Evolutionary conservation across 2,329 filamentous ascomycete species (phyloP), one percentile per base, ranked within the genome.

Genomic region (Arthrobotrys sphaeroides): DNA sequence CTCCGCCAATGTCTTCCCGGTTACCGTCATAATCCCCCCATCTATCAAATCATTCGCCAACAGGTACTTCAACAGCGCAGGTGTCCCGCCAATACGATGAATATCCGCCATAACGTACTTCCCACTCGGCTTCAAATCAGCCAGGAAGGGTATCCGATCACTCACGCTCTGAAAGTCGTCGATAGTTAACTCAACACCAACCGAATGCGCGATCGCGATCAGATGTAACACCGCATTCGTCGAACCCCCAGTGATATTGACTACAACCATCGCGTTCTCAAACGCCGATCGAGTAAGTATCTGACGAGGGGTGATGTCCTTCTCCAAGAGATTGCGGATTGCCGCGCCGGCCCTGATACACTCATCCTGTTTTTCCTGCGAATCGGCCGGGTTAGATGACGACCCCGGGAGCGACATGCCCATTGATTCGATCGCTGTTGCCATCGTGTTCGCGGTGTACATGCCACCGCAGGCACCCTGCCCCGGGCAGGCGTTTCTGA

Each of bases 151-250:
- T 16, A 87, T 92, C 55, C 89, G 88, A 84, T 95, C 90, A 0
- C 91, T 93, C 57, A 94, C 90, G 79, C 87, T 84, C 84, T 95
- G 92, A 88, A 94, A 94, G 83, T 95, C 92, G 79, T 95, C 92
- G 73, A 95, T 90, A 51, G 90, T 92, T 66, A 95, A 87, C 83
- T 92, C 91, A 81, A 95, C 87, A 79, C 91, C 92, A 20, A 93
- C 91, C 4, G 90, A 87, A 83, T 94, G 90, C 75, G 92, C 92
- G 69, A 94, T 93, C 80, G 92, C 92, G 81, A 95, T 92, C 53
- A 95, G 83, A 82, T 95, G 92, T 49, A 95, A 88, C 36, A 95
- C 92, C 40, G 92, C 92, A 82, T 95, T 95, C 78, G 92, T 95
- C 80, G 91, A 93, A 77, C 92, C 92, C 64, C 92, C 92, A 2